phyloP scores from a whole-genome alignment of 495 filamentous ascomycete genomes.

The Hyaloscypha variabilis region DNA sequence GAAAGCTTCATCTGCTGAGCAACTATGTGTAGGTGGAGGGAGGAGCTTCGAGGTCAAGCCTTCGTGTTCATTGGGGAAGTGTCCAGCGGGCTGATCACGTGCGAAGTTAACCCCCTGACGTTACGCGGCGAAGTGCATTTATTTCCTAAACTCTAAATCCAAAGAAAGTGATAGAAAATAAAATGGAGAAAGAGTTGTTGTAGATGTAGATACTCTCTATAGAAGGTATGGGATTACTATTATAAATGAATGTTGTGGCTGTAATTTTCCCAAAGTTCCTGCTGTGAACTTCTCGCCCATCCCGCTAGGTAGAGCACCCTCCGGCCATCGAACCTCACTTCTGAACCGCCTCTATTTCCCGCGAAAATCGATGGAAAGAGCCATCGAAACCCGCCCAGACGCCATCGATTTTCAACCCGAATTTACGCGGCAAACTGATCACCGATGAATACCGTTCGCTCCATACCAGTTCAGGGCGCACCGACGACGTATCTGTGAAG shows the following conservation, averaged over 20 bases:
- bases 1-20: background rate
- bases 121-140: background rate
- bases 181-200: background rate
- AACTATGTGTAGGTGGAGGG: background rate
- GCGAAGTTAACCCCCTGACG: background rate
- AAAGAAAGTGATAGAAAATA: background rate
- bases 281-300: background rate
- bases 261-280: background rate
- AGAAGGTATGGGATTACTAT: background rate
- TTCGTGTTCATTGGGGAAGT: background rate
- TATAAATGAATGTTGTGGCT: background rate
- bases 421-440: slow-evolving; percentile 21
- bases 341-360: background rate
- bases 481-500: slow-evolving; percentile 21
- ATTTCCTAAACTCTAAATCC: background rate
- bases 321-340: too few relatives aligned
- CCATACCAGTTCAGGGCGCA: slow-evolving; percentile 19
- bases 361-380: slow-evolving; percentile 18
- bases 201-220: background rate
- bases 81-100: background rate
- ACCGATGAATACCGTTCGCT: slow-evolving; percentile 26
- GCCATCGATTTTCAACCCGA: slow-evolving; percentile 25
- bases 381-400: slow-evolving; percentile 24
- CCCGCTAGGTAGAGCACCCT: too few relatives aligned
- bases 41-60: background rate